Conservation (phyloP, 2,329 filamentous ascomycete genomes). For the Sclerotinia trifoliorum region DNA sequence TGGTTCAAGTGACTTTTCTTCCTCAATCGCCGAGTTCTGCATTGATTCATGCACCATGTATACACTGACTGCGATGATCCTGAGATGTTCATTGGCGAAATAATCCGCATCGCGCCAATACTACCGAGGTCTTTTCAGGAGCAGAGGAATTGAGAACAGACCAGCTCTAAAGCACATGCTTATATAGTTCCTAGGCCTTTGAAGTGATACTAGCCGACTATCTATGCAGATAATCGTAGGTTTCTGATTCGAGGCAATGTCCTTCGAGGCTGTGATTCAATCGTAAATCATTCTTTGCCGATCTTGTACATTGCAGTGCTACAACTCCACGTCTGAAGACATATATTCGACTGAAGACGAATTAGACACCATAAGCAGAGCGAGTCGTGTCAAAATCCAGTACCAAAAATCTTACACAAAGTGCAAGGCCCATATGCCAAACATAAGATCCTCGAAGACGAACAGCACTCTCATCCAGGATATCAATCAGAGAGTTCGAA, state of each 20-base stretch:
- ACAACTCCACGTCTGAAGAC: neutral
- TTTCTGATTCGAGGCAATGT: neutral
- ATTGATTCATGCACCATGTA: neutral
- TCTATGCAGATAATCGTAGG: neutral
- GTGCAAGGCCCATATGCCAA: no score
- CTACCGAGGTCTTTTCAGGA: neutral
- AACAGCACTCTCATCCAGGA: neutral
- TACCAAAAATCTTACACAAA: neutral
- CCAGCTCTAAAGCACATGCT: neutral
- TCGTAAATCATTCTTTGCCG: neutral
- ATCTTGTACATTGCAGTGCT: neutral
- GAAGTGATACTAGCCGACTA: neutral
- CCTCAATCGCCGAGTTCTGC: neutral
- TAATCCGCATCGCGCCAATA: neutral
- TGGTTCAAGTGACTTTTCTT: neutral
- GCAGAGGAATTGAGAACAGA: no score
- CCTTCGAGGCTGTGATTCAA: no score
- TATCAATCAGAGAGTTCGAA: fast-evolving
- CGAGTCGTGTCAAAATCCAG: neutral
- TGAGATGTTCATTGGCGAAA: neutral
- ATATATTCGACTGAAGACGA: neutral
- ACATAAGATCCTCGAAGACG: neutral
- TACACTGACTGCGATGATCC: no score
- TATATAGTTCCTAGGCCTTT: neutral
- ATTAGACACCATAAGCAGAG: fast-evolving